Percentiles rank a stretch among this genome's conserved stretches.
phyloP scores from a whole-genome alignment of 2,329 filamentous ascomycete genomes.

The Ophiocordyceps camponoti-saundersi region DNA sequence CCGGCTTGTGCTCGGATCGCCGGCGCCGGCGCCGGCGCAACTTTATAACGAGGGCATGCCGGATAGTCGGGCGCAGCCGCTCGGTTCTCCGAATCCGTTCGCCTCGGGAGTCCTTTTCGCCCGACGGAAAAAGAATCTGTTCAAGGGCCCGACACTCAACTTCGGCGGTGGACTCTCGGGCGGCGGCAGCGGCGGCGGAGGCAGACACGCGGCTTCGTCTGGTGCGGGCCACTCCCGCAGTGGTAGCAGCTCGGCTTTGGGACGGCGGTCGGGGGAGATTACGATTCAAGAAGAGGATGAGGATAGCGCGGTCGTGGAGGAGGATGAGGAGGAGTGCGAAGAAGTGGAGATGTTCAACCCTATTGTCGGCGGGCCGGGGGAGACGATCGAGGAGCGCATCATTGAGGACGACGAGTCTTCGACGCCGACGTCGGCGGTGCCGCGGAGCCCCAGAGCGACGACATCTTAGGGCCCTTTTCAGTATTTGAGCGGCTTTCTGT shows the following conservation, averaged over 20 bases:
- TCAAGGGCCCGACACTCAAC: slow-evolving; percentile 61
- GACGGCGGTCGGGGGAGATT: slow-evolving; percentile 55
- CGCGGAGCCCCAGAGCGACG: background rate
- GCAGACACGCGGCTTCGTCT: slow-evolving; percentile 18
- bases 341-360: slow-evolving; percentile 44
- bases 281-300: slow-evolving; percentile 51
- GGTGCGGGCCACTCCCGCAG: slow-evolving; percentile 30
- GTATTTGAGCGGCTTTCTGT: background rate
- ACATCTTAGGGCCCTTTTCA: background rate
- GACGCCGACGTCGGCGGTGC: background rate
- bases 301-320: slow-evolving; percentile 24
- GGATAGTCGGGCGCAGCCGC: slow-evolving; percentile 21
- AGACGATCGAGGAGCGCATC: slow-evolving; percentile 28
- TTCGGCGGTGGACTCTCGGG: slow-evolving; percentile 19
- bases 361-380: slow-evolving; percentile 24
- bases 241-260: slow-evolving; percentile 45
- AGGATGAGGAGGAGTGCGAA: slow-evolving; percentile 31
- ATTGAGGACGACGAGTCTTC: slow-evolving; percentile 22
- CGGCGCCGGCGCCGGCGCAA: slow-evolving; percentile 30
- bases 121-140: slow-evolving; percentile 63
- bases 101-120: slow-evolving; percentile 56
- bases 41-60: slow-evolving; percentile 44
- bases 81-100: slow-evolving; percentile 40
- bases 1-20: slow-evolving; percentile 52
- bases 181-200: slow-evolving; percentile 4